These are phyloP conservation scores for Omphalea diandra DNA, from an alignment of 441 rosid genomes.

Conservation along the genomic window DNA sequence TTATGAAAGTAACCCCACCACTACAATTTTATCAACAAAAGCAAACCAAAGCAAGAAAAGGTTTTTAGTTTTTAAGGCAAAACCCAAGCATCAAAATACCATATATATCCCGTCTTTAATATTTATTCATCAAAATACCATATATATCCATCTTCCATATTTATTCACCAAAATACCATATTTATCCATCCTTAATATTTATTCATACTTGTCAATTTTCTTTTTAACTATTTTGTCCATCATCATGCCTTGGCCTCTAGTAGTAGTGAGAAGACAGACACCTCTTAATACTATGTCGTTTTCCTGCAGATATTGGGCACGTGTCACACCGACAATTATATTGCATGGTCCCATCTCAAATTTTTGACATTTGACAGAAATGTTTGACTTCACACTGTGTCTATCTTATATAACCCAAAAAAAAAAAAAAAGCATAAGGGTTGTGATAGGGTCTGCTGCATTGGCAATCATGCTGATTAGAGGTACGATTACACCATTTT, in stretches of 20 bases:
- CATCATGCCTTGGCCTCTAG: too few species aligned
- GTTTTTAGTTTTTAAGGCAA: too few species aligned
- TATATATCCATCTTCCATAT: too few species aligned
- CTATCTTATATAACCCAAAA: too few species aligned
- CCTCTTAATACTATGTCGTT: slow-evolving; percentile 28
- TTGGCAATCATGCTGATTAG: slow-evolving; percentile 33
- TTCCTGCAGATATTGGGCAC: slow-evolving; percentile 29
- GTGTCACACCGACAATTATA: slow-evolving; percentile 36
- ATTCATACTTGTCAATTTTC: too few species aligned
- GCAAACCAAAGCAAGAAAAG: too few species aligned
- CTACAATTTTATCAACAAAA: neutral
- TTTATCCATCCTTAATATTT: too few species aligned
- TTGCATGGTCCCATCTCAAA: slow-evolving; percentile 18
- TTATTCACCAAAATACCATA: too few species aligned
- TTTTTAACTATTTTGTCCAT: too few species aligned
- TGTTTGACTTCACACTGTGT: slow-evolving; percentile 20
- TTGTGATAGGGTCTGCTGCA: slow-evolving; percentile 31
- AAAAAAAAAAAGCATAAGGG: slow-evolving; percentile 22
- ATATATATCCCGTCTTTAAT: too few species aligned
- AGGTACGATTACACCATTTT: slow-evolving; percentile 17
- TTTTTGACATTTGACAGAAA: too few species aligned
- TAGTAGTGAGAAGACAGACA: neutral
- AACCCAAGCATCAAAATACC: neutral
- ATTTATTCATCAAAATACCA: too few species aligned
- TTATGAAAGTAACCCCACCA: neutral